Conservation (phyloP, 306 rosid genomes). For the Inga leiocalycina region DNA sequence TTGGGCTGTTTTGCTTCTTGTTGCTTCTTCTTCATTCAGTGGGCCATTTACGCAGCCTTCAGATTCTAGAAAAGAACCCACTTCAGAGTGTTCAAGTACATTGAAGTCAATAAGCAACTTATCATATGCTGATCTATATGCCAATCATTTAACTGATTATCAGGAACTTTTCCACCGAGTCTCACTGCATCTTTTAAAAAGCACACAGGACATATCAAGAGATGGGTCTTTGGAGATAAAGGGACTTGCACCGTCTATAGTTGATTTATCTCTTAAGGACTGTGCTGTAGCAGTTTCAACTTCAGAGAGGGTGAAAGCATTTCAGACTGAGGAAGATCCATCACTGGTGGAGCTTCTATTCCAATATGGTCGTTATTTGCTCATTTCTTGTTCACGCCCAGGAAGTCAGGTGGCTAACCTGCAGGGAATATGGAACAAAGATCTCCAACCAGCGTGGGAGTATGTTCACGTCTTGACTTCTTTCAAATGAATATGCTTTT, state of each 20-base stretch:
- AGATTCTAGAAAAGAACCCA: slow-evolving; percentile 62
- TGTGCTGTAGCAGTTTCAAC: slow-evolving; percentile 48
- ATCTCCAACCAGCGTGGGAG: slow-evolving; percentile 76
- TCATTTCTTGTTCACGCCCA: slow-evolving; percentile 73
- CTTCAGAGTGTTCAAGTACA: slow-evolving; percentile 46
- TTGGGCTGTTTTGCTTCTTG: slow-evolving; percentile 62
- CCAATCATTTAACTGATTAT: slow-evolving; percentile 68
- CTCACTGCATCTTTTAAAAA: slow-evolving; percentile 57
- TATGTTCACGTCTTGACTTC: slow-evolving; percentile 32
- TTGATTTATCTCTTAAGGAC: slow-evolving; percentile 21
- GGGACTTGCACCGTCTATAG: neutral
- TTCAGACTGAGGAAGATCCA: slow-evolving; percentile 79
- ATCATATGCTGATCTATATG: slow-evolving; percentile 59
- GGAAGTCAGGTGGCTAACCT: slow-evolving; percentile 79
- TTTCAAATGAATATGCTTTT: slow-evolving; percentile 24
- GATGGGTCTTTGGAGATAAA: slow-evolving; percentile 33
- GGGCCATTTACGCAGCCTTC: slow-evolving; percentile 67
- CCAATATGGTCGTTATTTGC: slow-evolving; percentile 83
- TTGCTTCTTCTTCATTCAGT: slow-evolving; percentile 65
- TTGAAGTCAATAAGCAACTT: slow-evolving; percentile 42
- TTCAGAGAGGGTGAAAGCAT: slow-evolving; percentile 72
- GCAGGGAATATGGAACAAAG: slow-evolving; percentile 86
- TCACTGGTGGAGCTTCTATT: slow-evolving; percentile 74
- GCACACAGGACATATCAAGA: slow-evolving; percentile 32
- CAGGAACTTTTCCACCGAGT: slow-evolving; percentile 72